Evolutionary conservation across 495 filamentous ascomycete genomes (phyloP).

Genomic region (Neurospora sp.): DNA sequence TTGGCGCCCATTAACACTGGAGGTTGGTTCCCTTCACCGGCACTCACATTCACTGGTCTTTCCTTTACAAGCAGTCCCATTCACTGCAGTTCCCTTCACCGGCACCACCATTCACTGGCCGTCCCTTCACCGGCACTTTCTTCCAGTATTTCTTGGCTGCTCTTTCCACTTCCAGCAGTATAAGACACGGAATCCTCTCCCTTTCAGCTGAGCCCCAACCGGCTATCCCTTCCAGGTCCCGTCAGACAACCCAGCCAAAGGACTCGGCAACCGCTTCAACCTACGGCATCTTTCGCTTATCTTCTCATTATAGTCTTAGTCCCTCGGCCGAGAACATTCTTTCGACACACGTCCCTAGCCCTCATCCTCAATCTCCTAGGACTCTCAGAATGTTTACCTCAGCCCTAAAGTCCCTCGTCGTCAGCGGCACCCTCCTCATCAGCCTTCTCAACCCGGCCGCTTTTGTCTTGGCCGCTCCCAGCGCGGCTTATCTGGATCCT

Average conservation of each 20-base stretch:
- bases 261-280: not conserved
- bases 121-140: not conserved
- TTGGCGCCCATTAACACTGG: not conserved
- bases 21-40: not conserved
- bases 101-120: not conserved
- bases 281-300: not conserved
- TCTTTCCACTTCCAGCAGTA: not conserved
- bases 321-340: not conserved
- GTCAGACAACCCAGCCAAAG: not conserved
- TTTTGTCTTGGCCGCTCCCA: not conserved
- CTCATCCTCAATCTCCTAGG: not conserved
- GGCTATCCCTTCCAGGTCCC: not conserved
- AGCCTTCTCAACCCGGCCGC: not conserved
- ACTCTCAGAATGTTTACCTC: not conserved
- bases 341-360: not conserved
- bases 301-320: not conserved
- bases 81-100: not conserved
- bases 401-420: not conserved
- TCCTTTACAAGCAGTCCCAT: not conserved
- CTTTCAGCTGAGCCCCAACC: not conserved
- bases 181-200: not conserved
- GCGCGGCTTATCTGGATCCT: not conserved
- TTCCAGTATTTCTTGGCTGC: not conserved
- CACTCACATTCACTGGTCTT: not conserved
- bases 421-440: not conserved